phyloP scores from a whole-genome alignment of 164 flowering plant species.

The Chimonanthus salicifolius region DNA sequence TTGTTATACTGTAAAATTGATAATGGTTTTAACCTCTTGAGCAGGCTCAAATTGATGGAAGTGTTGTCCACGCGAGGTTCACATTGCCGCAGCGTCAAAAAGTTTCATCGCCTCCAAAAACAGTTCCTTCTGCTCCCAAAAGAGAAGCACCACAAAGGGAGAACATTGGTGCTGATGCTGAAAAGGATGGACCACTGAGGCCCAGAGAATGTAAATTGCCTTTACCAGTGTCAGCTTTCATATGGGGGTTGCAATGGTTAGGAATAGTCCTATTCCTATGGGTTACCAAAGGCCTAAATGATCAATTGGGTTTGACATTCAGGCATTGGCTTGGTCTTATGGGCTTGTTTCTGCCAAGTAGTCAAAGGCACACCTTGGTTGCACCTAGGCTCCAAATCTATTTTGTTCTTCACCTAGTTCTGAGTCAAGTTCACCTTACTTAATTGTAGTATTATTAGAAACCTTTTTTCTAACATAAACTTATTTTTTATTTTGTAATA shows the following conservation, averaged over 20 bases:
- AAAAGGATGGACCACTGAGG: constrained; percentile 61
- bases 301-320: neutral
- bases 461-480: too few relatives aligned
- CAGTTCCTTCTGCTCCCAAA: constrained; percentile 46
- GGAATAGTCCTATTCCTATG: neutral
- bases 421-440: too few relatives aligned
- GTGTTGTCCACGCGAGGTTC: constrained; percentile 67
- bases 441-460: too few relatives aligned
- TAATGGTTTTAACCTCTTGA: neutral
- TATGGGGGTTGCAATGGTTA: neutral
- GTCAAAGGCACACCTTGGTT: too few relatives aligned
- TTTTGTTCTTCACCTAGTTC: too few relatives aligned
- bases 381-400: too few relatives aligned
- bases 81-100: constrained; percentile 69
- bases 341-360: neutral
- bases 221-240: neutral
- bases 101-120: constrained; percentile 60
- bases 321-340: neutral
- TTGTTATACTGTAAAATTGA: neutral
- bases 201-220: constrained; percentile 49
- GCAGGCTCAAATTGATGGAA: constrained; percentile 98
- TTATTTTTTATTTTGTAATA: too few relatives aligned
- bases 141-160: constrained; percentile 58
- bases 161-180: constrained; percentile 43
- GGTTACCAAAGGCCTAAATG: neutral